Percentiles rank a stretch among this genome's conserved stretches.
These are phyloP conservation scores for Calonectria pseudoreteaudii DNA, from an alignment of 2,329 filamentous ascomycete species.

Conservation along the genomic window DNA sequence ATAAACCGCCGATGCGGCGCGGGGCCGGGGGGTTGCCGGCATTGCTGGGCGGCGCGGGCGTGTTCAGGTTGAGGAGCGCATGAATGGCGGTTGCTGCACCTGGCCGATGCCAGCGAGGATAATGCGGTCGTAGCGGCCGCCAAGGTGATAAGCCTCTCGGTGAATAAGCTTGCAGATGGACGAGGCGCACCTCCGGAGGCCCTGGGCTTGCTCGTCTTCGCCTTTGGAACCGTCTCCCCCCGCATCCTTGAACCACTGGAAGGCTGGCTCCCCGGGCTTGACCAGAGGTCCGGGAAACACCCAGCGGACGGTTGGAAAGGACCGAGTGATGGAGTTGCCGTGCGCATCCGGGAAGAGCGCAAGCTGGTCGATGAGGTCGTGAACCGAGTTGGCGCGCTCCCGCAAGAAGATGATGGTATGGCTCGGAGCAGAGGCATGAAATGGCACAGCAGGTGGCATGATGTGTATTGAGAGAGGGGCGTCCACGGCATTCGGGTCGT, in stretches of 20 bases:
- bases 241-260: conserved; percentile 65
- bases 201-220: conserved; percentile 57
- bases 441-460: conserved; percentile 24
- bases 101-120: conserved; percentile 60
- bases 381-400: conserved; percentile 54
- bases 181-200: conserved; percentile 52
- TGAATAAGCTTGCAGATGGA: conserved; percentile 47
- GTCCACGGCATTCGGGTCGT: not conserved
- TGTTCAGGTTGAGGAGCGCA: conserved; percentile 49
- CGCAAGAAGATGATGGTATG: conserved; percentile 60
- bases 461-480: conserved; percentile 18
- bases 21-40: not conserved
- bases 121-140: conserved; percentile 51
- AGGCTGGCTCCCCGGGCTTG: conserved; percentile 37
- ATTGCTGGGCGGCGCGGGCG: conserved; percentile 26
- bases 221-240: conserved; percentile 52
- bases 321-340: conserved; percentile 47
- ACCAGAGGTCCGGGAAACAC: conserved; percentile 58
- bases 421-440: conserved; percentile 42
- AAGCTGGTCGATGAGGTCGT: conserved; percentile 47
- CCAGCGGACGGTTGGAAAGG: conserved; percentile 60
- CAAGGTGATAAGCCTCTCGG: conserved; percentile 50
- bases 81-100: conserved; percentile 54
- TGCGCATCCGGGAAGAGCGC: conserved; percentile 42
- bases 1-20: conserved; percentile 44